Percentiles rank a stretch among this genome's conserved stretches.
These are phyloP conservation scores for Backusella sp. DNA, from an alignment of 192 early-diverging fungal species.

Conservation along the genomic window DNA sequence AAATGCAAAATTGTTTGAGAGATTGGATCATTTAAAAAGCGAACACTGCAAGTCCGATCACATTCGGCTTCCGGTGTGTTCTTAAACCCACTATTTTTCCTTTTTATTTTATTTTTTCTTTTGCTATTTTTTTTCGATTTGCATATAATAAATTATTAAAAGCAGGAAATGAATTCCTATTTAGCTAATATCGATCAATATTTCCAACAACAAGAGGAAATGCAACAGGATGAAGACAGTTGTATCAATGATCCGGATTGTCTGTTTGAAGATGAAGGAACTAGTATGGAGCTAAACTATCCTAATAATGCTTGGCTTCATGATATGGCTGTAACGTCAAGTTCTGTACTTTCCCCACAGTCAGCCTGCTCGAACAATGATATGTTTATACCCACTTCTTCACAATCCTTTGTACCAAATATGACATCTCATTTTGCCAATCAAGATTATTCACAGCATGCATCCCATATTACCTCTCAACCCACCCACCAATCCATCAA, in stretches of 20 bases:
- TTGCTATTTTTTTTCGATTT: not conserved
- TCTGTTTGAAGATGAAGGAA: not conserved
- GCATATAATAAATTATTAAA: not conserved
- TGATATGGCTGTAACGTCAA: not conserved
- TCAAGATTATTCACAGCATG: not conserved
- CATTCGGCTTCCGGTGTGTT: not conserved
- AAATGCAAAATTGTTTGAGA: not conserved
- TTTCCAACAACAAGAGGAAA: conserved; percentile 10
- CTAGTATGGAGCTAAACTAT: not conserved
- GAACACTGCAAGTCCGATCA: not conserved
- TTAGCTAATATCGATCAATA: conserved; percentile 25
- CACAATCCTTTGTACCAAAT: not conserved
- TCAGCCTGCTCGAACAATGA: not conserved
- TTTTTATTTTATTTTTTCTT: conserved; percentile 5
- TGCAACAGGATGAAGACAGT: not conserved
- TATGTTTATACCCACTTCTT: not conserved
- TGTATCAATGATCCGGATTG: not conserved
- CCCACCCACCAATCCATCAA: too few relatives aligned
- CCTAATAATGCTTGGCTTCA: not conserved
- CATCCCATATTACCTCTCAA: not conserved
- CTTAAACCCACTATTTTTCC: not conserved
- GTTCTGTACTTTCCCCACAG: not conserved
- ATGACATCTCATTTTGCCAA: not conserved
- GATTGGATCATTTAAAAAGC: not conserved
- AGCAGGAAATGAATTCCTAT: conserved; percentile 18